A percentile compares a stretch with the other conserved stretches of the same genome.
Conservation (phyloP, 2,329 filamentous ascomycete genomes). For the Trichoderma afroharzianum region DNA sequence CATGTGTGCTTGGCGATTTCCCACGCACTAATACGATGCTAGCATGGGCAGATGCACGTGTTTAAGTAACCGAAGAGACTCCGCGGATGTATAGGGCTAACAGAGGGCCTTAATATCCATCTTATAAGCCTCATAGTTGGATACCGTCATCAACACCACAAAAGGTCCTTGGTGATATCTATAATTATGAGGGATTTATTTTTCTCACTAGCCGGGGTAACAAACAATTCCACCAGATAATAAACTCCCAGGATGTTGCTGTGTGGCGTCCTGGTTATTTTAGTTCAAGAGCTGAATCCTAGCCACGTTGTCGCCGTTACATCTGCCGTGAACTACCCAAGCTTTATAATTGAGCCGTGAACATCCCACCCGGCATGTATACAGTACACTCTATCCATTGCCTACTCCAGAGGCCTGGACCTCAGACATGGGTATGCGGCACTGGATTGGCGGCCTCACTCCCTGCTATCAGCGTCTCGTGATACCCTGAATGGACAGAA, state of each 20-base stretch:
- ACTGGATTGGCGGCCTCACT: neutral
- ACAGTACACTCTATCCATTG: neutral
- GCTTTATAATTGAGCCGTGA: neutral
- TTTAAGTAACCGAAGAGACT: neutral
- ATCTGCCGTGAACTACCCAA: neutral
- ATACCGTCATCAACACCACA: neutral
- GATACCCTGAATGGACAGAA: neutral
- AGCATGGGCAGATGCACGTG: neutral
- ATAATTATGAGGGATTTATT: conserved; percentile 1
- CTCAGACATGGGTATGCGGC: neutral
- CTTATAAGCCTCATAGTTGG: neutral
- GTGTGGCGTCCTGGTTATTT: neutral
- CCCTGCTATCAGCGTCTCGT: neutral
- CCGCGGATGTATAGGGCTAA: neutral
- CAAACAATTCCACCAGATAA: neutral
- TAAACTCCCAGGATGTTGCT: neutral
- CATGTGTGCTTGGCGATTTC: neutral
- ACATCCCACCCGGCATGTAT: neutral
- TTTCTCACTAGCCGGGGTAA: neutral
- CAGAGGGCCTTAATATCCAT: neutral
- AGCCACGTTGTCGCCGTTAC: neutral
- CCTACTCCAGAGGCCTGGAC: neutral
- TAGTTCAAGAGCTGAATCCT: neutral
- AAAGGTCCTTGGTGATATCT: neutral
- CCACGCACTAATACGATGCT: neutral